Evolutionary conservation across 1,284 basidiomycete genomes (phyloP), one percentile per base, ranked within the genome.

Genomic region (Pterula multifida): DNA sequence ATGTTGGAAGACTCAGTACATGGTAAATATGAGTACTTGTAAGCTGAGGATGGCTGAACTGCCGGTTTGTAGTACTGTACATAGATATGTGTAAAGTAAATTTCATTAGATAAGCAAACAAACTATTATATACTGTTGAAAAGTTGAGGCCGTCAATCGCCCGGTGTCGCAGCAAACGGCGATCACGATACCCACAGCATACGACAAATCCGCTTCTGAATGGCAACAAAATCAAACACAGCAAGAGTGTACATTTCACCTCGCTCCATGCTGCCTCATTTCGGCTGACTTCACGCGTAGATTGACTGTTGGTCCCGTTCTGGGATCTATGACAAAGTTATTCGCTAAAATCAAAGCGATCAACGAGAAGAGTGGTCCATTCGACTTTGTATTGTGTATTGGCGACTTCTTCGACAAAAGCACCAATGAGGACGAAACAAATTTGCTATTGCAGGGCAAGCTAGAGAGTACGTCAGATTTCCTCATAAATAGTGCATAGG

Each of bases 331-430:
- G 57, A 65, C 68, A 36, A 76, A 81, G 13, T 69, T 96, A 15
- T 83, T 90, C 57, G 63, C 78, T 50, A 98, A 96, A 70, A 76
- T 96, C 55, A 81, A 79, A 49, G 72, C 81, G 19, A 94, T 98
- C 59, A 82, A 98, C 68, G 72, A 79, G 52, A 98, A 97, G 65
- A 89, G 98, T 66, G 94, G 94, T 50, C 91, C 90, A 58, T 98
- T 98, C 62, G 85, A 92, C 58, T 78, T 92, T 32, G 80, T 88
- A 17, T 74, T 98, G 44, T 86, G 92, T 56, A 70, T 80, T 2
- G 94, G 95, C 3, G 93, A 98, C 67, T 87, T 98, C 63, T 98
- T 98, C 12, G 70, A 73, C 26, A 59, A 70, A 1, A 63, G 61
- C 19, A 55, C 52, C 9, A 65, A 68, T 3, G 57, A 59, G 13